Evolutionary conservation across 2,329 filamentous ascomycete species (phyloP).

Genomic region (Calonectria pseudoturangicola): DNA sequence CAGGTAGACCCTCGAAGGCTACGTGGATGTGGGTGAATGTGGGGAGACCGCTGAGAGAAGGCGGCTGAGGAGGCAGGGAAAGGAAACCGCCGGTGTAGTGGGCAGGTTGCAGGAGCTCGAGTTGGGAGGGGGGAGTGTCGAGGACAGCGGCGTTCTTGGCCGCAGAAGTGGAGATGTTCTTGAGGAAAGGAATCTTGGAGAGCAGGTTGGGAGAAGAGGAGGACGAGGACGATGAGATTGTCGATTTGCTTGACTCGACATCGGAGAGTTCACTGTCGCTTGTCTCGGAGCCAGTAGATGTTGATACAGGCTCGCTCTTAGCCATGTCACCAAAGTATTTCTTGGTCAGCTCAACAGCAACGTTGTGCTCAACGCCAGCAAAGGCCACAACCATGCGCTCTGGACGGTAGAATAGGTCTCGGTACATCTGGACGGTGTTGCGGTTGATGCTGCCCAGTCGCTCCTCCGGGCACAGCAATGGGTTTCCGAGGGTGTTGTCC

Average conservation of each 20-base stretch:
- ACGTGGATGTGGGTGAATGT: slow-evolving; percentile 94
- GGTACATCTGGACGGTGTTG: slow-evolving; percentile 84
- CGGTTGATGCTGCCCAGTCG: slow-evolving; percentile 84
- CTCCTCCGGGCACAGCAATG: slow-evolving; percentile 91
- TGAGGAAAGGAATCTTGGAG: slow-evolving; percentile 91
- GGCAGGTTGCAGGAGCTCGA: slow-evolving; percentile 78
- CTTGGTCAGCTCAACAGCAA: slow-evolving; percentile 87
- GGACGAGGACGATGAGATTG: slow-evolving; percentile 56
- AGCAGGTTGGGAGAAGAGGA: slow-evolving; percentile 78
- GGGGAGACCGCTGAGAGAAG: slow-evolving; percentile 82
- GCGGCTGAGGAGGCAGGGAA: slow-evolving; percentile 86
- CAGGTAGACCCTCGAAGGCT: slow-evolving; percentile 95
- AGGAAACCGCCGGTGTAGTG: slow-evolving; percentile 97
- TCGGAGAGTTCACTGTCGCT: slow-evolving; percentile 64
- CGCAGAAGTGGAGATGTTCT: slow-evolving; percentile 87
- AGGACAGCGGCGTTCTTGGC: slow-evolving; percentile 76
- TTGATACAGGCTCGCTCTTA: slow-evolving; percentile 70
- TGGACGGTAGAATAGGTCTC: slow-evolving; percentile 88
- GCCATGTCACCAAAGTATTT: slow-evolving; percentile 94
- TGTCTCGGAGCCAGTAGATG: slow-evolving; percentile 74
- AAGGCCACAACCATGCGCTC: slow-evolving; percentile 96
- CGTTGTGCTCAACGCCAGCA: slow-evolving; percentile 88
- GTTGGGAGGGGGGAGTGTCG: slow-evolving; percentile 64
- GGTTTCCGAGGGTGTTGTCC: slow-evolving; percentile 96
- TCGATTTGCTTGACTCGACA: slow-evolving; percentile 58